These are phyloP conservation scores for Backusella mclennaniae DNA, from an alignment of 192 early-diverging fungal species.

Conservation along the genomic window DNA sequence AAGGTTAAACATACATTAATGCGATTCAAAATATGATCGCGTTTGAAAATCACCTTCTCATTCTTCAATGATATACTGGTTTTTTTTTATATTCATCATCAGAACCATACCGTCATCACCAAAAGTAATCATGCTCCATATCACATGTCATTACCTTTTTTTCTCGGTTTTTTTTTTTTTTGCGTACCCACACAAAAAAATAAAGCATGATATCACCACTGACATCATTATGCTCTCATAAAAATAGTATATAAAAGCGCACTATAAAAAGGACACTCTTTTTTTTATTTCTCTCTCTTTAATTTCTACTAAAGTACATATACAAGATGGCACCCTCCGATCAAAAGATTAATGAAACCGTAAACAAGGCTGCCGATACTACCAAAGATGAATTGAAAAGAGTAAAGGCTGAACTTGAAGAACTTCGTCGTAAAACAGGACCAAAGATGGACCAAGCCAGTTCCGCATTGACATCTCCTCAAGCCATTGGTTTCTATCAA, in stretches of 20 bases:
- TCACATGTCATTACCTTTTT: too few species aligned
- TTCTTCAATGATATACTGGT: too few species aligned
- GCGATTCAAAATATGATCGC: too few species aligned
- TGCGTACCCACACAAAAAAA: not conserved
- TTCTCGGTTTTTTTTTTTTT: not conserved
- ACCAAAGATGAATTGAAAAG: constrained; percentile 22
- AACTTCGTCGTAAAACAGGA: constrained; percentile 6
- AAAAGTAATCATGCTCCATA: too few species aligned
- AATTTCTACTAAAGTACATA: not conserved
- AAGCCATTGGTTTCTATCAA: constrained; percentile 21
- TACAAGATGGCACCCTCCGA: constrained; percentile 20
- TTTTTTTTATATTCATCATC: too few species aligned
- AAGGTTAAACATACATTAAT: too few species aligned
- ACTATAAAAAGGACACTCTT: not conserved
- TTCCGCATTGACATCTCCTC: constrained; percentile 18
- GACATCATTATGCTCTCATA: not conserved
- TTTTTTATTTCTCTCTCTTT: not conserved
- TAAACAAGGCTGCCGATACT: constrained; percentile 12
- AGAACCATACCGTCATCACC: too few species aligned
- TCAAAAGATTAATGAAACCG: constrained; percentile 25
- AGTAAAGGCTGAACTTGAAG: constrained; percentile 20
- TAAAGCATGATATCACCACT: not conserved
- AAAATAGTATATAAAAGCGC: not conserved
- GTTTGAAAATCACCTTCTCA: too few species aligned
- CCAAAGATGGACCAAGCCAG: constrained; percentile 24